A percentile compares a stretch with the other conserved stretches of the same genome.
phyloP scores from a whole-genome alignment of 106 monocot species.

The Alisma plantagoaquatica region DNA sequence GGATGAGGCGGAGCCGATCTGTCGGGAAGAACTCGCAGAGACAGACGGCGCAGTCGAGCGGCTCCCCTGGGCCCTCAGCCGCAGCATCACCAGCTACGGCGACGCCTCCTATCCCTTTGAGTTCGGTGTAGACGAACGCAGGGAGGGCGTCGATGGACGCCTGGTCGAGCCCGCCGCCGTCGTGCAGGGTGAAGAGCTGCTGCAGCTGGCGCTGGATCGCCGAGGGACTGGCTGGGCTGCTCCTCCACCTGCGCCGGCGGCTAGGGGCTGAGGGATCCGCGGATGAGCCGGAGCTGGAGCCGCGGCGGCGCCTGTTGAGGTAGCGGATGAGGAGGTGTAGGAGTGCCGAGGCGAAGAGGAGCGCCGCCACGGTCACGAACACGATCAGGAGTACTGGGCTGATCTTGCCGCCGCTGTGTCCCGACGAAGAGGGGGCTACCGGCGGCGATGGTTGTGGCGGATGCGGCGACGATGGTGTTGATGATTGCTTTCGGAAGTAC shows the following conservation, averaged over 20 bases:
- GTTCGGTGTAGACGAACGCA: conserved; percentile 65
- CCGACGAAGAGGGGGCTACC: conserved; percentile 12
- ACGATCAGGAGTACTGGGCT: conserved; percentile 60
- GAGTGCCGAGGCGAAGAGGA: conserved; percentile 71
- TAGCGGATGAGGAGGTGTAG: conserved; percentile 65
- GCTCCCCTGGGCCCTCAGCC: conserved; percentile 64
- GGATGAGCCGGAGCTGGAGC: not conserved
- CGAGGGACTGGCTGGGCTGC: conserved; percentile 18
- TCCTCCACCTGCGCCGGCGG: not conserved
- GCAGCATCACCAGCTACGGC: too few relatives aligned
- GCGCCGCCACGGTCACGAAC: conserved; percentile 46
- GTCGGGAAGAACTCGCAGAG: conserved; percentile 56
- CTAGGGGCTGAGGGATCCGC: too few relatives aligned
- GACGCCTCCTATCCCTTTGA: too few relatives aligned
- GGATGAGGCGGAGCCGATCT: conserved; percentile 66
- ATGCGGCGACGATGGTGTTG: too few relatives aligned
- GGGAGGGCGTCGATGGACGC: conserved; percentile 79
- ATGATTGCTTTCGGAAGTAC: too few relatives aligned
- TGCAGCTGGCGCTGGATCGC: conserved; percentile 67
- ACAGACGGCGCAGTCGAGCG: conserved; percentile 88
- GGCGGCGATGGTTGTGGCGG: conserved; percentile 15
- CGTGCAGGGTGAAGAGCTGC: conserved; percentile 81
- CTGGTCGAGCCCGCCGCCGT: conserved; percentile 71
- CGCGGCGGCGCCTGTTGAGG: conserved; percentile 11
- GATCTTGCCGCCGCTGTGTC: conserved; percentile 17